phyloP scores from a whole-genome alignment of 2,329 filamentous ascomycete species.

The Sporothrix mexicana region DNA sequence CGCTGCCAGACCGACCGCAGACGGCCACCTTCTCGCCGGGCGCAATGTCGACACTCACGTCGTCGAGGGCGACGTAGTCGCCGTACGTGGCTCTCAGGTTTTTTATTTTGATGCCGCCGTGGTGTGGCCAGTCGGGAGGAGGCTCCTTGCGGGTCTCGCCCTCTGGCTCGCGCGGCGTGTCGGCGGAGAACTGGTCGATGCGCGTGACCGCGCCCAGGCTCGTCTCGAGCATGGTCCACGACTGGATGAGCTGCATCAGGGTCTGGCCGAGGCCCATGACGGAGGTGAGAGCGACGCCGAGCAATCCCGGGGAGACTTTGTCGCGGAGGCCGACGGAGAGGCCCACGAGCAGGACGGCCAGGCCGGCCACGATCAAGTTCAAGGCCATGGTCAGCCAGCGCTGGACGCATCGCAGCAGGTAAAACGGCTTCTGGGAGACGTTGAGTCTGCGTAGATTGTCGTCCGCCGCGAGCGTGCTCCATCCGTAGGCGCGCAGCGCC shows the following conservation, averaged over 20 bases:
- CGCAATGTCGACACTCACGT: conserved; percentile 41
- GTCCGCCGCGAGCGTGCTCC: conserved; percentile 52
- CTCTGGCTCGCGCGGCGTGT: conserved; percentile 31
- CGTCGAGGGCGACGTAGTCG: conserved; percentile 36
- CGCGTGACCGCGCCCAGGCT: conserved; percentile 42
- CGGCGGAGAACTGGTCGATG: conserved; percentile 31
- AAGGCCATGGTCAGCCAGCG: conserved; percentile 56
- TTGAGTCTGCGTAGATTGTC: conserved; percentile 57
- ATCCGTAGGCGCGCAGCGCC: conserved; percentile 61
- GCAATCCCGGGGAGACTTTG: conserved; percentile 41
- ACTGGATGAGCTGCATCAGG: conserved; percentile 38
- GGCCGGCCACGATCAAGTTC: conserved; percentile 46
- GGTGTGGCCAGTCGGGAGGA: conserved; percentile 21
- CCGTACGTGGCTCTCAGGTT: conserved; percentile 25
- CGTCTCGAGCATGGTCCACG: conserved; percentile 41
- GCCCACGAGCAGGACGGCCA: conserved; percentile 47
- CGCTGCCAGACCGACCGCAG: conserved; percentile 46
- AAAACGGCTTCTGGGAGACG: conserved; percentile 61
- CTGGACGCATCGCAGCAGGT: conserved; percentile 62
- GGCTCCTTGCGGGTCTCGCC: conserved; percentile 8
- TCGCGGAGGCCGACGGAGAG: conserved; percentile 46
- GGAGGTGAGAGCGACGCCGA: conserved; percentile 45
- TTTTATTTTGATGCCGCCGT: conserved; percentile 25
- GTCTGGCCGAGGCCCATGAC: conserved; percentile 40
- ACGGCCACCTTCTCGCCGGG: conserved; percentile 46